These are phyloP conservation scores for Phascolomyces articulosus DNA, from an alignment of 371 early-diverging fungal species.

Conservation along the genomic window DNA sequence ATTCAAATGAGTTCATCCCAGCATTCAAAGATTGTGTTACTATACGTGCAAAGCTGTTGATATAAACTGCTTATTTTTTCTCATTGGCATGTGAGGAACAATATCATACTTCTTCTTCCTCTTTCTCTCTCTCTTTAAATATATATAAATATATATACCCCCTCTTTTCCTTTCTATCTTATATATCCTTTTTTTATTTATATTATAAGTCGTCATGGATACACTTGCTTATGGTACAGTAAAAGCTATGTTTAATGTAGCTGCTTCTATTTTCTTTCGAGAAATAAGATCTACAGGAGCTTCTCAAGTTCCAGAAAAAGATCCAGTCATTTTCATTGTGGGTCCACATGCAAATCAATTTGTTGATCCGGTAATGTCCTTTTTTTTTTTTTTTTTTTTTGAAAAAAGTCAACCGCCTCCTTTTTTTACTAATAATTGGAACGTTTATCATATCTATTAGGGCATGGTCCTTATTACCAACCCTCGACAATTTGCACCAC, in stretches of 20 bases:
- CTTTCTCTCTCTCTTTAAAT: neutral
- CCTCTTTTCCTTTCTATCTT: neutral
- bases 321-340: slow-evolving; percentile 82
- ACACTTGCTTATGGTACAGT: slow-evolving; percentile 30
- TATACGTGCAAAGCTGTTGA: no score
- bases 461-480: slow-evolving; percentile 74
- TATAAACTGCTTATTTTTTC: no score
- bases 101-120: neutral
- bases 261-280: slow-evolving; percentile 71
- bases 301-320: slow-evolving; percentile 72
- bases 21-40: no score
- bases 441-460: neutral
- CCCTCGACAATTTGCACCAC: slow-evolving; percentile 69
- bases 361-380: slow-evolving; percentile 17
- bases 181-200: neutral
- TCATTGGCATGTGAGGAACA: neutral
- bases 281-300: slow-evolving; percentile 75
- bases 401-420: slow-evolving; percentile 41
- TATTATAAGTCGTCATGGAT: neutral
- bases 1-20: no score
- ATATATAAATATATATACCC: no score
- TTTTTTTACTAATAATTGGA: slow-evolving; percentile 78
- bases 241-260: slow-evolving; percentile 24
- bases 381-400: neutral
- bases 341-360: slow-evolving; percentile 90